A percentile compares a stretch with the other conserved stretches of the same genome.
Evolutionary conservation across 2,329 filamentous ascomycete genomes (phyloP).

Genomic region (Fusarium musae): DNA sequence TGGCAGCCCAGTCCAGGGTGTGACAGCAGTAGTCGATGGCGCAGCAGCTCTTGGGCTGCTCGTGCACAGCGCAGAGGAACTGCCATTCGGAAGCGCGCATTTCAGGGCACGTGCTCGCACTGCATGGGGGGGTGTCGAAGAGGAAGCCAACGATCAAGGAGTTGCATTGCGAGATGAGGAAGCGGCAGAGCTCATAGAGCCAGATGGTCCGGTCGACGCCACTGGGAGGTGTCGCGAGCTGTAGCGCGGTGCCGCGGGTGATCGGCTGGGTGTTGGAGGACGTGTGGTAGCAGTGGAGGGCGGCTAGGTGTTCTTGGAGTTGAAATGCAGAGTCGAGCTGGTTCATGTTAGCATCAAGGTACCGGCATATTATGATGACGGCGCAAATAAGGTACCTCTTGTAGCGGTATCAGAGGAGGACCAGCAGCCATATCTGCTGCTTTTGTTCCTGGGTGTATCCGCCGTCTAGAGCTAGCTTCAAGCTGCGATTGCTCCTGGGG

Average conservation of each 20-base stretch:
- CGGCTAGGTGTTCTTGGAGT: constrained; percentile 95
- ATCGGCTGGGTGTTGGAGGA: constrained; percentile 75
- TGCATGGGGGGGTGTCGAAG: constrained; percentile 89
- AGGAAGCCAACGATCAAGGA: constrained; percentile 92
- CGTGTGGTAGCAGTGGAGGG: constrained; percentile 86
- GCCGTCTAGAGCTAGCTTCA: constrained; percentile 80
- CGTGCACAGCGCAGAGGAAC: constrained; percentile 97
- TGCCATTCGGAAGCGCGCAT: constrained; percentile 99
- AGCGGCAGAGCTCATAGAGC: constrained; percentile 98
- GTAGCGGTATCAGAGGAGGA: constrained; percentile 85
- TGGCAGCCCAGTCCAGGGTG: constrained; percentile 97
- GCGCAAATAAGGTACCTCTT: constrained; percentile 69
- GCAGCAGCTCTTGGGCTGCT: constrained; percentile 95
- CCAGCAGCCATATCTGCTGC: constrained; percentile 93
- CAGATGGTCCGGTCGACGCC: constrained; percentile 88
- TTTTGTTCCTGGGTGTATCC: constrained; percentile 92
- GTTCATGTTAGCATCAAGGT: constrained; percentile 22
- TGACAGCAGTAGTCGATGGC: constrained; percentile 99
- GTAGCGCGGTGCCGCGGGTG: constrained; percentile 77
- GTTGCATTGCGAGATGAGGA: constrained; percentile 95
- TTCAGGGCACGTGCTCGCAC: constrained; percentile 88
- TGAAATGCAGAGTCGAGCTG: constrained; percentile 98
- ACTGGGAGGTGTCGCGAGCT: constrained; percentile 82
- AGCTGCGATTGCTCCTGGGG: constrained; percentile 72
- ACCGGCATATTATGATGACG: neutral